phyloP scores from a whole-genome alignment of 208 protist genomes.

The Wallacemonas sp. region DNA sequence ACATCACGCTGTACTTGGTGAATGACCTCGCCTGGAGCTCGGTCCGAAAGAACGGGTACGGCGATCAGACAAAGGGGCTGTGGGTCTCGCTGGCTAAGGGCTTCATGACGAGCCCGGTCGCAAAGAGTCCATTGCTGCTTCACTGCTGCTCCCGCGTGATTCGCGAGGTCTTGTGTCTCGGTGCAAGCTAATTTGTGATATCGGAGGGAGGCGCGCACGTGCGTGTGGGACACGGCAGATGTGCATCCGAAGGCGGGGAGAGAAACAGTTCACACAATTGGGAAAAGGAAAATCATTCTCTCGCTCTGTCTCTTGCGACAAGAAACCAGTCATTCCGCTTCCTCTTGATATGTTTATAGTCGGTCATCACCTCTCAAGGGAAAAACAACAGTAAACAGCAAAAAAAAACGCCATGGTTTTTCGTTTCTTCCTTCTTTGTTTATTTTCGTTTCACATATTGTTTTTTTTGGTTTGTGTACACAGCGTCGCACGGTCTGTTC shows the following conservation, averaged over 20 bases:
- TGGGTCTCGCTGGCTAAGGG: conserved; percentile 55
- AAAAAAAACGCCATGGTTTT: conserved; percentile 1
- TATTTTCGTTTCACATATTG: background rate
- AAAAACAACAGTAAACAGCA: no score
- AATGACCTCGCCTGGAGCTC: conserved; percentile 54
- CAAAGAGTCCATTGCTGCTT: conserved; percentile 49
- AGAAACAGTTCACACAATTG: no score
- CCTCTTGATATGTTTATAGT: no score
- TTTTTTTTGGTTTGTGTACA: no score
- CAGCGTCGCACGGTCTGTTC: no score
- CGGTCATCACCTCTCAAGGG: no score
- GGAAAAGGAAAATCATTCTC: no score
- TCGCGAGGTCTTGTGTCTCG: conserved; percentile 48
- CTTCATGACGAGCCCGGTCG: conserved; percentile 43
- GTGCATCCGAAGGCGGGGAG: no score
- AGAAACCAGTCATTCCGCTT: no score
- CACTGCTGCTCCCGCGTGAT: conserved; percentile 59
- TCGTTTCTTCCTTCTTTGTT: conserved; percentile 19
- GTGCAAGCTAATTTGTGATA: background rate
- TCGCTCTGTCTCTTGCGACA: no score
- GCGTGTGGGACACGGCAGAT: no score
- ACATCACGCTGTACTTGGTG: conserved; percentile 47
- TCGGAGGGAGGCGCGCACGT: no score
- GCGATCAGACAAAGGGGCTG: conserved; percentile 34
- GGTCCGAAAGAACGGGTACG: conserved; percentile 27